Percentiles rank a stretch among this genome's conserved stretches.
These are phyloP conservation scores for Boletus barrowsii DNA, from an alignment of 768 basidiomycete species.

Conservation along the genomic window DNA sequence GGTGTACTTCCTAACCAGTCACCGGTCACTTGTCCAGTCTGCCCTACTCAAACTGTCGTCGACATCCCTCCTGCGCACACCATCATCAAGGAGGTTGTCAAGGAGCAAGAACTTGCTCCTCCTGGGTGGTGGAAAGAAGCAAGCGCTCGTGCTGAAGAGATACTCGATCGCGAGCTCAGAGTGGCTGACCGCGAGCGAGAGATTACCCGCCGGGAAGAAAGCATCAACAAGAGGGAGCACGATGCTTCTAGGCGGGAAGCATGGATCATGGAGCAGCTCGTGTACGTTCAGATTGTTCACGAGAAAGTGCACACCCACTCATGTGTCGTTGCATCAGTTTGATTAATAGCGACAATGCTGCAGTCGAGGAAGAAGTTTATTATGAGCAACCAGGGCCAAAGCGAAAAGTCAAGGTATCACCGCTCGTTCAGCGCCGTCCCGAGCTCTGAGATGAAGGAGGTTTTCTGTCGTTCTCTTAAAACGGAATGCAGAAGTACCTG, in stretches of 20 bases:
- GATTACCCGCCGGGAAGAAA: conserved; percentile 82
- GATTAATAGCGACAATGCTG: conserved; percentile 64
- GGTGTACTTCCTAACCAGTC: conserved; percentile 64
- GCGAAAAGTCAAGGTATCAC: conserved; percentile 89
- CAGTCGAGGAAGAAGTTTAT: conserved; percentile 75
- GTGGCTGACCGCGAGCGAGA: conserved; percentile 84
- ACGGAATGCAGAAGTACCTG: conserved; percentile 21
- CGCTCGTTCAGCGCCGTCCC: conserved; percentile 78
- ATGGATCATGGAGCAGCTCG: conserved; percentile 93
- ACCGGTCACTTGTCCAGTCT: conserved; percentile 55
- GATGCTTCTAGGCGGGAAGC: conserved; percentile 83
- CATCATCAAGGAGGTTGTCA: conserved; percentile 84
- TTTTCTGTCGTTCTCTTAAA: conserved; percentile 37
- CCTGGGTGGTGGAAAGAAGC: conserved; percentile 75
- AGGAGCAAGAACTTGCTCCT: conserved; percentile 74
- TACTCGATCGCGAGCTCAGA: conserved; percentile 81
- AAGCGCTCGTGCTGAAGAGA: conserved; percentile 72
- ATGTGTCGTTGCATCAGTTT: conserved; percentile 38
- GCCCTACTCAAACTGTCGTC: conserved; percentile 49
- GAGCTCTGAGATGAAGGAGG: conserved; percentile 95
- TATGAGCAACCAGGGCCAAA: conserved; percentile 69
- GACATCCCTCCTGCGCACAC: conserved; percentile 69
- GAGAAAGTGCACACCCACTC: neutral
- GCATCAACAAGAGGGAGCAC: conserved; percentile 80
- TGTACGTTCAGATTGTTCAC: conserved; percentile 47